Base-by-base conservation (phyloP, 352 stramenopile species). In the Poterioochromonas sp. region DNA sequence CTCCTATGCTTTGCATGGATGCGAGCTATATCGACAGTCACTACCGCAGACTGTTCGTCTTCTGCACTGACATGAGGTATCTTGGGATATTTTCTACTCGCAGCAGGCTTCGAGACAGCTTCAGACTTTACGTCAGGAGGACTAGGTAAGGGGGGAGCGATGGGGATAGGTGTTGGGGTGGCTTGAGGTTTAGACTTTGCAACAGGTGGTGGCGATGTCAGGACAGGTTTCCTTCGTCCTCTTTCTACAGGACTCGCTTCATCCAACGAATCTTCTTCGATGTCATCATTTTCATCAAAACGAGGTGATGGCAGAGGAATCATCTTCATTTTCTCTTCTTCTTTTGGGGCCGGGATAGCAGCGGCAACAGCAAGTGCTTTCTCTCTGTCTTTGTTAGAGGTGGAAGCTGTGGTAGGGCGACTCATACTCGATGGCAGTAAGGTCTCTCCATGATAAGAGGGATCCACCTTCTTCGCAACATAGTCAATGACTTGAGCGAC, bases 401-500 rank as follows among this genome's bases (percentile, higher is more conserved):
- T n/a, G n/a, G n/a, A n/a, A n/a, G n/a, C n/a, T n/a, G n/a, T n/a
- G n/a, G n/a, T n/a, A n/a, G n/a, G n/a, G n/a, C n/a, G n/a, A n/a
- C 58, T 32, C 12, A 39, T 37, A 32, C 26, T 37, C 58, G 11
- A 68, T 39, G 12, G 29, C 58, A 68, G 29, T 32, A 8, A 39
- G 29, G 29, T 68, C 12, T 32, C 29, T 5, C 12, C 58, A 68
- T 18, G 29, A 39, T 68, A 26, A 8, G 8, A 68, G 44, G 51
- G 62, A 44, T 44, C 32, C 11, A 71, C 3, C 32, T 43, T 71
- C 32, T 47, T 1, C 26, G 34, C 62, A 22, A 71, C 3, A 29
- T 35, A 71, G 32, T 74, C 65, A 8, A 74, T 26, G 1, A 74
- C 11, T 54, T 74, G 40, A 26, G 3, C 29, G 18, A 74, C 53